Conservation (phyloP, 352 stramenopile species). For the Globisporangium splendens region DNA sequence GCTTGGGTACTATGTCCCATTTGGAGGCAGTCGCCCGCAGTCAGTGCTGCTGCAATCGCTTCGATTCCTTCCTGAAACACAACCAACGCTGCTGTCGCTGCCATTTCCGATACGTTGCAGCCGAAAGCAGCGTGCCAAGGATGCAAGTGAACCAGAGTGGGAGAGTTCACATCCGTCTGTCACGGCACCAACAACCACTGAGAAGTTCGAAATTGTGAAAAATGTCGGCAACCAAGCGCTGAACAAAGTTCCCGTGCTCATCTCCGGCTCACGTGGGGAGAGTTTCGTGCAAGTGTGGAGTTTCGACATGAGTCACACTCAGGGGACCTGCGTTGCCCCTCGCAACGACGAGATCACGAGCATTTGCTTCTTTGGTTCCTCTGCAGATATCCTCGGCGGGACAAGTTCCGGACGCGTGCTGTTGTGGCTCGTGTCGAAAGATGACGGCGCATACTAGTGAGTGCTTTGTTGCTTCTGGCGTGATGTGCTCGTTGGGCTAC, state of each 20-base stretch:
- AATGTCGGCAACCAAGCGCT: constrained; percentile 49
- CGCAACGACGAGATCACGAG: constrained; percentile 44
- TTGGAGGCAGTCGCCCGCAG: constrained; percentile 42
- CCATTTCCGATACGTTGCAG: not conserved
- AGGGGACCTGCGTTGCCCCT: constrained; percentile 49
- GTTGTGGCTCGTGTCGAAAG: constrained; percentile 29
- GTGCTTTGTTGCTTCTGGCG: no score
- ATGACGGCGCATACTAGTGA: constrained; percentile 15
- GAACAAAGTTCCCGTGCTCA: constrained; percentile 43
- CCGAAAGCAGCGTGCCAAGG: not conserved
- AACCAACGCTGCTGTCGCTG: not conserved
- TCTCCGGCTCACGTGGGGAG: constrained; percentile 31
- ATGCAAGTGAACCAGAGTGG: not conserved
- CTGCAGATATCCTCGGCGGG: constrained; percentile 44
- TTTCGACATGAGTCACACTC: constrained; percentile 61
- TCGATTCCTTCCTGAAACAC: constrained; percentile 32
- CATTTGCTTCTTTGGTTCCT: constrained; percentile 45
- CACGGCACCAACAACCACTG: not conserved
- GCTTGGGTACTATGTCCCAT: constrained; percentile 65
- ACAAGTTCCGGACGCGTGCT: constrained; percentile 42
- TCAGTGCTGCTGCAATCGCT: constrained; percentile 63
- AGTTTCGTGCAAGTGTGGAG: constrained; percentile 77
- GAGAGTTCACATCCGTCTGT: not conserved
- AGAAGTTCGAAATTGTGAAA: constrained; percentile 45
- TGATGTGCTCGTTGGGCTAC: not conserved